phyloP scores from a whole-genome alignment of 352 stramenopile genomes.

The Globisporangium cylindrosporum region DNA sequence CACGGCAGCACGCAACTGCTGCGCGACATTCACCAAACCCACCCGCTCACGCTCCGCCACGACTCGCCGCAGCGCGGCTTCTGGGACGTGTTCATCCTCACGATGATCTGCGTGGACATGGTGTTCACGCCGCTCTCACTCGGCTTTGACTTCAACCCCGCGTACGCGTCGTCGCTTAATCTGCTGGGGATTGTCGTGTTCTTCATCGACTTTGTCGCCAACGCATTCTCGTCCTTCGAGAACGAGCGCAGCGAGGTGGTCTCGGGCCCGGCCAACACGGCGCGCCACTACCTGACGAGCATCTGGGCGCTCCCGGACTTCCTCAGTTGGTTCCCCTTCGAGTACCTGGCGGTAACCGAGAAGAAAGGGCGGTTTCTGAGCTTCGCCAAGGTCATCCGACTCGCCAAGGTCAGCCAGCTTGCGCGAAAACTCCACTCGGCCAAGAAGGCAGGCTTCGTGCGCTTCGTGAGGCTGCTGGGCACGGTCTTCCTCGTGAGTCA shows the following conservation, averaged over 20 bases:
- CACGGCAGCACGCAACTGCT: conserved; percentile 34
- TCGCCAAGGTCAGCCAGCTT: conserved; percentile 69
- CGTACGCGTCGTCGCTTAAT: conserved; percentile 31
- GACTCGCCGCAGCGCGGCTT: conserved; percentile 35
- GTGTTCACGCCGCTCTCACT: conserved; percentile 50
- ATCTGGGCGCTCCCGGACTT: conserved; percentile 58
- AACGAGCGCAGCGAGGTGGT: conserved; percentile 50
- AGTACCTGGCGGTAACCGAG: conserved; percentile 28
- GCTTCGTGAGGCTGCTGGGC: conserved; percentile 47
- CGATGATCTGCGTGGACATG: conserved; percentile 53
- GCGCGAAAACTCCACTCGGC: conserved; percentile 50
- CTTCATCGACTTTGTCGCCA: conserved; percentile 50
- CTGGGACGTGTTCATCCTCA: conserved; percentile 58
- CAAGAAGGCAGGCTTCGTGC: conserved; percentile 64
- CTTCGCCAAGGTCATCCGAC: conserved; percentile 60
- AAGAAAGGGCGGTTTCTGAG: conserved; percentile 49
- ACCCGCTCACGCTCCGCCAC: conserved; percentile 49
- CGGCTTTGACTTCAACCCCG: conserved; percentile 37
- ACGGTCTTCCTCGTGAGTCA: conserved; percentile 58
- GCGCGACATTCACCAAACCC: conserved; percentile 29
- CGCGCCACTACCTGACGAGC: conserved; percentile 49
- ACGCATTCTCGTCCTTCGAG: conserved; percentile 54
- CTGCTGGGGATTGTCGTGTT: conserved; percentile 41
- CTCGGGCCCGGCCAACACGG: conserved; percentile 37
- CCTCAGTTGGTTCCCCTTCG: conserved; percentile 70